Evolutionary conservation across 176 grass and related monocot species (phyloP).

Genomic region (Neostapfia colusana): DNA sequence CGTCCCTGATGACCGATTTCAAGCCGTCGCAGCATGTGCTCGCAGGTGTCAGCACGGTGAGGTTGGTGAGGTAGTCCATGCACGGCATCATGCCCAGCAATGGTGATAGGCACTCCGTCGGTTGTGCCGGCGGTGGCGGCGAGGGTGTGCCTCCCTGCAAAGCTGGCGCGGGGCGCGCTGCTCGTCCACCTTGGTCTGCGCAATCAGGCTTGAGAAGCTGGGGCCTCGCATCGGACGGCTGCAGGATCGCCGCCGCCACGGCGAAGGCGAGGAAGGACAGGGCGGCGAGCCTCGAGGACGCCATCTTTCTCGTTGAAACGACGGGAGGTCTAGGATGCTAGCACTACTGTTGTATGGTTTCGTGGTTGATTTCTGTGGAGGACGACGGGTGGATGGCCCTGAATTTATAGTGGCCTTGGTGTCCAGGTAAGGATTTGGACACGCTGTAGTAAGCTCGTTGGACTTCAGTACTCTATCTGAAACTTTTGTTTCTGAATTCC

Average conservation of each 20-base stretch:
- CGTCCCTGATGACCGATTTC: too few relatives aligned
- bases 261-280: background rate
- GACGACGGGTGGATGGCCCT: background rate
- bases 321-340: background rate
- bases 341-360: background rate
- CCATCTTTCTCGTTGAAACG: too few relatives aligned
- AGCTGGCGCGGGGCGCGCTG: too few relatives aligned
- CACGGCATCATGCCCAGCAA: too few relatives aligned
- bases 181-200: background rate
- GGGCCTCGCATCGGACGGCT: background rate
- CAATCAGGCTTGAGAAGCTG: background rate
- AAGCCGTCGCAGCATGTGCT: too few relatives aligned
- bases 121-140: too few relatives aligned
- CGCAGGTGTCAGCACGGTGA: too few relatives aligned
- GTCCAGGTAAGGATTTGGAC: background rate
- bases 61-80: too few relatives aligned
- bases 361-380: background rate
- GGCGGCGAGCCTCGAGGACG: background rate
- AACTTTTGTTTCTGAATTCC: background rate
- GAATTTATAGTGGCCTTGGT: background rate
- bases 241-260: background rate
- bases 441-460: background rate
- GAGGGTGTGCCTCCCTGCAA: too few relatives aligned
- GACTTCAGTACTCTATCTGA: background rate
- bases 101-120: too few relatives aligned